These are phyloP conservation scores for Tympanopsis confertula DNA, from an alignment of 2,329 filamentous ascomycete genomes.

Conservation along the genomic window DNA sequence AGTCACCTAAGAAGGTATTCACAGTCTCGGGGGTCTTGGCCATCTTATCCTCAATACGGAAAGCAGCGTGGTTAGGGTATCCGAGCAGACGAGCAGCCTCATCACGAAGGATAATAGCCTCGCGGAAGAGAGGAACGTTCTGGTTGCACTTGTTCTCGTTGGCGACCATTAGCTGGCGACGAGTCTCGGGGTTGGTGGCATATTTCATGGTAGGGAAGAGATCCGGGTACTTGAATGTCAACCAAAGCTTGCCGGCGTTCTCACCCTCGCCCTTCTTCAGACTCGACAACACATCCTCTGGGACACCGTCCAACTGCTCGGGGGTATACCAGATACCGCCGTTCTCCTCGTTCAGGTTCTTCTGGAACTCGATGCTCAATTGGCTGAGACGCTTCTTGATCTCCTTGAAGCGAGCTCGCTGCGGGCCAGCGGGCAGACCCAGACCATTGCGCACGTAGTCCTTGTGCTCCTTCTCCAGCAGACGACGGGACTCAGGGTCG, in stretches of 20 bases:
- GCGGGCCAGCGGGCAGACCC: slow-evolving; percentile 29
- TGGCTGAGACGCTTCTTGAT: slow-evolving; percentile 36
- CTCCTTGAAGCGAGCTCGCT: slow-evolving; percentile 35
- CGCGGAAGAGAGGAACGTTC: slow-evolving; percentile 31
- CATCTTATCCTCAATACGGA: slow-evolving; percentile 47
- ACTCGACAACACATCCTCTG: slow-evolving; percentile 29
- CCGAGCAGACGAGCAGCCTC: slow-evolving; percentile 42
- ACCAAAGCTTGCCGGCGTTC: slow-evolving; percentile 29
- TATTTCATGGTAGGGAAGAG: slow-evolving; percentile 41
- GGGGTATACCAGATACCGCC: slow-evolving; percentile 36
- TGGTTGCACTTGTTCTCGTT: slow-evolving; percentile 36
- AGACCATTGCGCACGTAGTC: slow-evolving; percentile 33
- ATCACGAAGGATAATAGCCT: slow-evolving; percentile 40
- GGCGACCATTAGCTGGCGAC: slow-evolving; percentile 33
- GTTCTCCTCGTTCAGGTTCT: slow-evolving; percentile 36
- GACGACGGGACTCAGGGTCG: slow-evolving; percentile 29
- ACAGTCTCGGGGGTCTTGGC: slow-evolving; percentile 44
- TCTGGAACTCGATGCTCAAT: slow-evolving; percentile 33
- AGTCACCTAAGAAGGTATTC: slow-evolving; percentile 36
- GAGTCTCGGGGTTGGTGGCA: slow-evolving; percentile 31
- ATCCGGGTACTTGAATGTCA: slow-evolving; percentile 41
- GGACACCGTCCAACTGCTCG: slow-evolving; percentile 32
- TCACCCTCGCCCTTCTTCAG: slow-evolving; percentile 31
- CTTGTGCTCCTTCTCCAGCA: slow-evolving; percentile 36
- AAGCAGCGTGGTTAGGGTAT: slow-evolving; percentile 43